Evolutionary conservation across 2,329 filamentous ascomycete genomes (phyloP), one percentile per base, ranked within the genome.

Genomic region (Pseudogymnoascus sp.): DNA sequence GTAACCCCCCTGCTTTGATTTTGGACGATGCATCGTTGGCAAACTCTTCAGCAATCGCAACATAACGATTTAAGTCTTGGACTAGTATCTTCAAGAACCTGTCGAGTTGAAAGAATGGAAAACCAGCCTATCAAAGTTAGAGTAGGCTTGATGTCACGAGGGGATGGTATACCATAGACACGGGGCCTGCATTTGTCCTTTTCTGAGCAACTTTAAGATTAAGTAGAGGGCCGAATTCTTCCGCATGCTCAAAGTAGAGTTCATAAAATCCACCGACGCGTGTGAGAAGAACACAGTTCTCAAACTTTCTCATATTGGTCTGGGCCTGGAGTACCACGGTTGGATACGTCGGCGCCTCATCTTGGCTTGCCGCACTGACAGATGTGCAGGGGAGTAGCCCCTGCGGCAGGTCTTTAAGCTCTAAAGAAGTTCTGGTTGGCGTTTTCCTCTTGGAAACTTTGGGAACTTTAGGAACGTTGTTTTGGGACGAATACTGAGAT

Each of bases 261-360:
- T 99, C 94, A 74, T 97, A 99, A 74, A 99, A 99, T 62, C 92
- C 87, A 60, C 94, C 94, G 26, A 99, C 91, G 60, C 92, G 84
- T 3, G 94, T 99, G 62, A 99, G 76, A 6, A 99, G 73, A 37
- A 99, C 88, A 73, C 92, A 97, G 67, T 95, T 90, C 68, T 85
- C 83, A 74, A 95, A 96, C 68, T 88, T 91, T 66, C 84, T 81
- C 86, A 97, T 96, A 74, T 96, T 95, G 65, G 85, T 89, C 60
- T 84, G 83, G 26, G 90, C 92, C 71, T 96, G 91, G 69, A 90
- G 83, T 61, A 97, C 77, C 55, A 97, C 88, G n/a, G 90, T 88
- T 13, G 94, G 92, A 72, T 96, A 96, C 4, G 75, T 69, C 13
- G 82, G 80, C 13, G 66, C 74, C 59, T 76, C 71, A 52, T 52